Evolutionary conservation across 2,329 filamentous ascomycete species (phyloP).

Genomic region (Alternaria brassicae): DNA sequence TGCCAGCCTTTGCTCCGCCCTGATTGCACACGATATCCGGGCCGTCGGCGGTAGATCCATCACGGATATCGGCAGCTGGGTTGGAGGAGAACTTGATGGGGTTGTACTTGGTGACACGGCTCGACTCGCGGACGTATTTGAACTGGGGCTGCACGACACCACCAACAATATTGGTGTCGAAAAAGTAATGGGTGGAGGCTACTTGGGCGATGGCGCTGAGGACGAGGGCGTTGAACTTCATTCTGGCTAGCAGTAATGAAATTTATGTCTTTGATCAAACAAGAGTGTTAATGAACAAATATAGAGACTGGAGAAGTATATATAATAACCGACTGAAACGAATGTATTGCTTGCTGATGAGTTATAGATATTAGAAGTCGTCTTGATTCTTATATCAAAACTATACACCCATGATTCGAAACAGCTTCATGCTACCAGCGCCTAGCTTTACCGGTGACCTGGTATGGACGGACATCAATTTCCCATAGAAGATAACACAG

Average conservation of each 20-base stretch:
- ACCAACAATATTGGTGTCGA: constrained; percentile 28
- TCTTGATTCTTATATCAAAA: not conserved
- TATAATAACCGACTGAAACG: constrained; percentile 7
- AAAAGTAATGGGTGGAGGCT: constrained; percentile 37
- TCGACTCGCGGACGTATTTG: constrained; percentile 33
- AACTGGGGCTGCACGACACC: constrained; percentile 20
- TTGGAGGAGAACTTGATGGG: constrained; percentile 33
- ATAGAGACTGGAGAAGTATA: constrained; percentile 4
- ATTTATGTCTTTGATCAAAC: not conserved
- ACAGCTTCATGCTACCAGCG: constrained; percentile 1
- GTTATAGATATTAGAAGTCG: not conserved
- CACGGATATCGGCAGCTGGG: constrained; percentile 24
- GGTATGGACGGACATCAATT: not conserved
- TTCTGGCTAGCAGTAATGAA: constrained; percentile 14
- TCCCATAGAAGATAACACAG: not conserved
- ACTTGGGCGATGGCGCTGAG: constrained; percentile 16
- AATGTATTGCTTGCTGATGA: constrained; percentile 3
- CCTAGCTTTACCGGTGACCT: not conserved
- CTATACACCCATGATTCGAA: not conserved
- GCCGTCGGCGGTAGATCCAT: constrained; percentile 28
- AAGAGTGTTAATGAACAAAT: not conserved
- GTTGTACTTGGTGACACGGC: constrained; percentile 30
- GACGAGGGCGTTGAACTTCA: constrained; percentile 14
- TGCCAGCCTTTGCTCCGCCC: constrained; percentile 24
- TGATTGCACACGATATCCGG: constrained; percentile 39